Conservation (phyloP, 1,284 basidiomycete genomes). For the Cutaneotrichosporon sp. region DNA sequence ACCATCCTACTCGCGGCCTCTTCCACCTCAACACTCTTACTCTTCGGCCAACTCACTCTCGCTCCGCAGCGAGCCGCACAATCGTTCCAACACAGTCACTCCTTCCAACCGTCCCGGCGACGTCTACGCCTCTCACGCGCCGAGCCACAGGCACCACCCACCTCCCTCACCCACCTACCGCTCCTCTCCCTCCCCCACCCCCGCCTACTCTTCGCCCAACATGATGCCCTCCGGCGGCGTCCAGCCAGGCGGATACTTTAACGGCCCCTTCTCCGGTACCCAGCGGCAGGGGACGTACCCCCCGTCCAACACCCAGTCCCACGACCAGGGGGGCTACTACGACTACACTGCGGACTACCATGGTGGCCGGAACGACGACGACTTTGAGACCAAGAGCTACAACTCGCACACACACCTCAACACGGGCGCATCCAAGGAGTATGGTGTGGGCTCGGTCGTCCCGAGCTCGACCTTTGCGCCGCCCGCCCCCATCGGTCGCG, state of each 20-base stretch:
- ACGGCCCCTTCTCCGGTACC: constrained; percentile 5
- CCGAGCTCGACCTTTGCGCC: constrained; percentile 21
- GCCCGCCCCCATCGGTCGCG: constrained; percentile 1
- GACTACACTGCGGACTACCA: constrained; percentile 8
- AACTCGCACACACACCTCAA: constrained; percentile 33
- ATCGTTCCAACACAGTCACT: constrained; percentile 2
- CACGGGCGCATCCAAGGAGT: constrained; percentile 33
- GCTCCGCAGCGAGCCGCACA: constrained; percentile 2
- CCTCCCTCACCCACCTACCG: background rate
- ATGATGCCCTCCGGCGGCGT: constrained; percentile 4
- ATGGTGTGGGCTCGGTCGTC: constrained; percentile 39
- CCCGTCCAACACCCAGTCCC: constrained; percentile 19
- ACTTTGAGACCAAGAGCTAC: constrained; percentile 45
- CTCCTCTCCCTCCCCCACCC: background rate
- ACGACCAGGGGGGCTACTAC: constrained; percentile 5
- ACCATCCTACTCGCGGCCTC: background rate
- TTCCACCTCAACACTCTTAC: background rate
- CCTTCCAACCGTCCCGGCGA: constrained; percentile 7
- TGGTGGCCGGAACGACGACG: constrained; percentile 22
- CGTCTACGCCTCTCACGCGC: background rate
- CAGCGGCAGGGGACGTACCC: constrained; percentile 20
- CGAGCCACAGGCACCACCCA: background rate
- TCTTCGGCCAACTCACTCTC: constrained; percentile 6
- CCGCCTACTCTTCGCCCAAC: background rate
- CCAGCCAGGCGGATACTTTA: background rate